Evolutionary conservation across 2,329 filamentous ascomycete genomes (phyloP).

Genomic region (Arthrobotrys conoides): DNA sequence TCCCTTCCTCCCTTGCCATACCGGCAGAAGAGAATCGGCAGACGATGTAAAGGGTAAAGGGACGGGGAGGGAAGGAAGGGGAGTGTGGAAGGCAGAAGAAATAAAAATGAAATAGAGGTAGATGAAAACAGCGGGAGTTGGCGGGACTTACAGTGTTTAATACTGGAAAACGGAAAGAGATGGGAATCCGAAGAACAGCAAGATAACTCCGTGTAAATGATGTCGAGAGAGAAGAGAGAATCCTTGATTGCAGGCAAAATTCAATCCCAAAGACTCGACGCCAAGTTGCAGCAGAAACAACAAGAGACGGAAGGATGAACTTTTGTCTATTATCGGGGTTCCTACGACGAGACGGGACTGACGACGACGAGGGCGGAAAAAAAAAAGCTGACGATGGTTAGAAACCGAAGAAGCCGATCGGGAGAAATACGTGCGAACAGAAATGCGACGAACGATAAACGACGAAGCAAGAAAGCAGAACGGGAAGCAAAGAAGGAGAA

Average conservation of each 20-base stretch:
- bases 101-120: neutral
- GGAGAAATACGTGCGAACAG: conserved; percentile 62
- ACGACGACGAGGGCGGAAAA: conserved; percentile 29
- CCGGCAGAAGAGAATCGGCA: neutral
- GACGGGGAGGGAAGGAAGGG: too few species aligned
- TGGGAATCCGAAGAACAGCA: conserved; percentile 60
- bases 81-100: too few species aligned
- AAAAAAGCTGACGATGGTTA: conserved; percentile 59
- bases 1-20: too few species aligned
- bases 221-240: conserved; percentile 60
- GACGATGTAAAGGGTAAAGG: neutral
- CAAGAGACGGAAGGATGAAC: conserved; percentile 63
- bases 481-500: conserved; percentile 54
- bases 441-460: conserved; percentile 60
- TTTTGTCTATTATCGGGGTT: conserved; percentile 61
- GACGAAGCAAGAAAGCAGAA: conserved; percentile 59
- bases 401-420: conserved; percentile 51
- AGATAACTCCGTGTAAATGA: conserved; percentile 63
- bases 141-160: conserved; percentile 57
- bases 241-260: conserved; percentile 40
- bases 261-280: conserved; percentile 62
- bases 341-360: conserved; percentile 50
- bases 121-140: neutral
- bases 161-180: conserved; percentile 59
- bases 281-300: conserved; percentile 62